These are phyloP conservation scores for Irpex rosettiformis DNA, from an alignment of 1,284 basidiomycete species.

Conservation along the genomic window DNA sequence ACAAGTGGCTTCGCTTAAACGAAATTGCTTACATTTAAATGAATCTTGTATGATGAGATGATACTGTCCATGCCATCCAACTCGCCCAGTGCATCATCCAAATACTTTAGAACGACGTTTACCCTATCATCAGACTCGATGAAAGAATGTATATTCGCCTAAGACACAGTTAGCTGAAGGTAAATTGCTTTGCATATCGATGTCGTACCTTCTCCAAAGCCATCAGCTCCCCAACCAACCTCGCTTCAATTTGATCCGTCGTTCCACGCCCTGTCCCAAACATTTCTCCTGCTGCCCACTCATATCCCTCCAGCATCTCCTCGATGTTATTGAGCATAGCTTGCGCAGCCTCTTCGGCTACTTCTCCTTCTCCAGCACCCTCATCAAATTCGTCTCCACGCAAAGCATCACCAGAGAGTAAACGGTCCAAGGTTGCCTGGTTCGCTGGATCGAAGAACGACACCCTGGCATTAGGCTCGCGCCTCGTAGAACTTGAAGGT, in stretches of 20 bases:
- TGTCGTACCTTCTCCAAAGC: conserved; percentile 81
- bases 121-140: conserved; percentile 91
- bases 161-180: conserved; percentile 82
- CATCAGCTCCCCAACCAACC: conserved; percentile 82
- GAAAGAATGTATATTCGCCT: conserved; percentile 98
- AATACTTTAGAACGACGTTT: conserved; percentile 79
- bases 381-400: conserved; percentile 28
- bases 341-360: conserved; percentile 71
- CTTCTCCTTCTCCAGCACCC: conserved; percentile 46
- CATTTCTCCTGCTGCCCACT: conserved; percentile 83
- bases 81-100: conserved; percentile 85
- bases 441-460: conserved; percentile 80
- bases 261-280: conserved; percentile 63
- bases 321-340: conserved; percentile 89
- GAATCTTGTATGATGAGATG: conserved; percentile 90
- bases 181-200: conserved; percentile 1
- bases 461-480: conserved; percentile 65
- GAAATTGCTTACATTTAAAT: conserved; percentile 71
- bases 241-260: conserved; percentile 84
- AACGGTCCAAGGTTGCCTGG: conserved; percentile 68
- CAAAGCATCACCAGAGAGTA: conserved; percentile 50
- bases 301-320: conserved; percentile 98
- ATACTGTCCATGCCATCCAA: conserved; percentile 85
- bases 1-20: not conserved
- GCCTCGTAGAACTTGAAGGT: conserved; percentile 30